A percentile compares a stretch with the other conserved stretches of the same genome.
phyloP scores from a whole-genome alignment of 2,329 filamentous ascomycete genomes.

The Colletotrichum musicola region DNA sequence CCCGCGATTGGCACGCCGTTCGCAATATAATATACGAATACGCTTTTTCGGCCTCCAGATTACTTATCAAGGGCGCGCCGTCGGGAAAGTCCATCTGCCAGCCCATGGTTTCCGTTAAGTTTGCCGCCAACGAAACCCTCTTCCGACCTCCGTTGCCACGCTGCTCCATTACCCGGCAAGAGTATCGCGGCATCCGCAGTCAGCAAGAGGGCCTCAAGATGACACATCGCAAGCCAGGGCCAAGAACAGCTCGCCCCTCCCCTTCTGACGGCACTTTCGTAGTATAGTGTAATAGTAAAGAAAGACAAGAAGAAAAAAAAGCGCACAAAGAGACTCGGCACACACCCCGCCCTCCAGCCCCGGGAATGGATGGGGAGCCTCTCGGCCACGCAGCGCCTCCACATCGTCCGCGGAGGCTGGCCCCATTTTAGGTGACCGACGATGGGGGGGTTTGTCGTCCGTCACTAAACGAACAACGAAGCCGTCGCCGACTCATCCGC shows the following conservation, averaged over 20 bases:
- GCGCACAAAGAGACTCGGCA: neutral
- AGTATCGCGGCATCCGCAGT: neutral
- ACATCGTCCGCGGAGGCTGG: neutral
- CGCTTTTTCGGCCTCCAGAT: slow-evolving; percentile 11
- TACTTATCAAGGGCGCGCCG: neutral
- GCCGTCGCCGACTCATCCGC: neutral
- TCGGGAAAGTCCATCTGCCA: neutral
- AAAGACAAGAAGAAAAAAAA: neutral
- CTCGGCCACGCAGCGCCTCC: neutral
- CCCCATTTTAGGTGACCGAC: neutral
- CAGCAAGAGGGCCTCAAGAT: slow-evolving; percentile 6
- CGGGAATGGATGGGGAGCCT: neutral
- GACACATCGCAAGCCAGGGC: slow-evolving; percentile 13
- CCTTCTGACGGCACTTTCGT: too few relatives aligned
- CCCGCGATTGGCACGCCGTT: too few relatives aligned
- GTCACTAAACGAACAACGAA: neutral
- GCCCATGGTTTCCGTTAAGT: slow-evolving; percentile 9
- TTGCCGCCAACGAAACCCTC: slow-evolving; percentile 18
- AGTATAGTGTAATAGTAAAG: neutral
- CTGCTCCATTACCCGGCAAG: neutral
- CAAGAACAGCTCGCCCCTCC: neutral
- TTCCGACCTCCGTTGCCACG: neutral
- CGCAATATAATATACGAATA: slow-evolving; percentile 3
- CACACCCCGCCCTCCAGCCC: neutral
- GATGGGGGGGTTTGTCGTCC: neutral